Conservation (phyloP, 306 rosid species). For the Cyamopsis tetragonoloba region DNA sequence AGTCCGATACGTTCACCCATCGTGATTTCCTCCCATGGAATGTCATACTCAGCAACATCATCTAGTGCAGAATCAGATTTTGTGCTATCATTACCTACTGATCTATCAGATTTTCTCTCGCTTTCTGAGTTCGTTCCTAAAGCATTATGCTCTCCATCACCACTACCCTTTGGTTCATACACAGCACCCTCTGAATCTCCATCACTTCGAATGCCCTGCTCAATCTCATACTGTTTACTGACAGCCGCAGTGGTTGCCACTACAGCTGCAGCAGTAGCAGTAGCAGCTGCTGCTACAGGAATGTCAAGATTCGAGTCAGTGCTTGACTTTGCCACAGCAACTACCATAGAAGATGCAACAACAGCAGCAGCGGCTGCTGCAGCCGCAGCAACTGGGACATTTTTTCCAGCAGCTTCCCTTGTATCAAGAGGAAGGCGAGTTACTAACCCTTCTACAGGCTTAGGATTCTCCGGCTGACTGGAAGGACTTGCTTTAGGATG, state of each 20-base stretch:
- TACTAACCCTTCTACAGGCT: constrained; percentile 63
- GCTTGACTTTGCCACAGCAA: constrained; percentile 72
- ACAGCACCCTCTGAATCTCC: constrained; percentile 57
- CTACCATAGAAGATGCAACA: constrained; percentile 95
- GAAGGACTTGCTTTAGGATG: constrained; percentile 53
- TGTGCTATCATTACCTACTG: constrained; percentile 67
- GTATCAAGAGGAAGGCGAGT: constrained; percentile 42
- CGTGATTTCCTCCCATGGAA: constrained; percentile 88
- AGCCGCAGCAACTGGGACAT: constrained; percentile 93
- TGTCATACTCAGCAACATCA: constrained; percentile 90
- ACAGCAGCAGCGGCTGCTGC: constrained; percentile 98
- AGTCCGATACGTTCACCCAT: constrained; percentile 98
- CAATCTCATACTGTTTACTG: constrained; percentile 76
- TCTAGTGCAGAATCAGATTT: constrained; percentile 80
- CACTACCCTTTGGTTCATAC: constrained; percentile 53
- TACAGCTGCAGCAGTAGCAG: constrained; percentile 98
- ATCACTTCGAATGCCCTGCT: constrained; percentile 64
- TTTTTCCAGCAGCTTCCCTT: constrained; percentile 53
- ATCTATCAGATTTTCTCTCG: constrained; percentile 72
- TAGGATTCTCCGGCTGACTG: constrained; percentile 46
- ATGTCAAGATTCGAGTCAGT: constrained; percentile 65
- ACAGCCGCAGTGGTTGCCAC: constrained; percentile 97
- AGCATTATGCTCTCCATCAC: constrained; percentile 52
- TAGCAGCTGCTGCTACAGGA: constrained; percentile 98
- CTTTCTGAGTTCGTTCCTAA: constrained; percentile 59